Conservation (phyloP, 2,329 filamentous ascomycete species). For the Colletotrichum higginsianum region DNA sequence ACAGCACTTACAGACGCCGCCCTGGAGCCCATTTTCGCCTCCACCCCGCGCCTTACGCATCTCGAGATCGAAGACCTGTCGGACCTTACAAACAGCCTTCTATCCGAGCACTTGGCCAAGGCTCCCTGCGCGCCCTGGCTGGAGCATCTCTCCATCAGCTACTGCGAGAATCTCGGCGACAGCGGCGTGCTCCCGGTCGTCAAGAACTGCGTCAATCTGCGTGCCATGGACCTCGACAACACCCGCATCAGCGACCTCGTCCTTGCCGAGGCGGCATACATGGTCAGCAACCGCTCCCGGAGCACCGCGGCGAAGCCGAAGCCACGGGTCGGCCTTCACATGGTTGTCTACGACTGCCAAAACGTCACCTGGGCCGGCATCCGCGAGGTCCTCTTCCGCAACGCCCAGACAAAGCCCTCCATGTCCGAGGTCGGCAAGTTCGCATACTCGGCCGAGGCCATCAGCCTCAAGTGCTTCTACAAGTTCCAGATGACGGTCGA, state of each 20-base stretch:
- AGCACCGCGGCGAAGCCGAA: constrained; percentile 57
- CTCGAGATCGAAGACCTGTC: constrained; percentile 91
- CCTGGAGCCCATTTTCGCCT: constrained; percentile 80
- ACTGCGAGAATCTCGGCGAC: constrained; percentile 90
- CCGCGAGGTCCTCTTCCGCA: constrained; percentile 87
- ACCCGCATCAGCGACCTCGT: constrained; percentile 90
- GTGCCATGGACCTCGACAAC: constrained; percentile 90
- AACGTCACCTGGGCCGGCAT: constrained; percentile 95
- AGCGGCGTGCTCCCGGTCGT: constrained; percentile 86
- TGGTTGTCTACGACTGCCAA: constrained; percentile 92
- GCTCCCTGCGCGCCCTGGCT: constrained; percentile 81
- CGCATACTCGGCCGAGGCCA: constrained; percentile 82
- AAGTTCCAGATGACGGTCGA: constrained; percentile 96
- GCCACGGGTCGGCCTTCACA: constrained; percentile 75
- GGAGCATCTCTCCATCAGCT: constrained; percentile 88
- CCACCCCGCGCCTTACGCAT: constrained; percentile 83
- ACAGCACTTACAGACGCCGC: constrained; percentile 80
- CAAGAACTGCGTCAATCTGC: constrained; percentile 79
- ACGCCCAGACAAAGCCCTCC: constrained; percentile 78
- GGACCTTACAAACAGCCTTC: constrained; percentile 80
- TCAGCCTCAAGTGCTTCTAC: constrained; percentile 93
- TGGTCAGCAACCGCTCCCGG: constrained; percentile 76
- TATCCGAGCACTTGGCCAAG: constrained; percentile 81
- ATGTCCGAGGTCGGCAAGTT: constrained; percentile 54
- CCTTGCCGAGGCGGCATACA: constrained; percentile 86